A percentile compares a stretch with the other conserved stretches of the same genome.
Evolutionary conservation across 139 green algal species (phyloP).

Genomic region (Volvox africanus): DNA sequence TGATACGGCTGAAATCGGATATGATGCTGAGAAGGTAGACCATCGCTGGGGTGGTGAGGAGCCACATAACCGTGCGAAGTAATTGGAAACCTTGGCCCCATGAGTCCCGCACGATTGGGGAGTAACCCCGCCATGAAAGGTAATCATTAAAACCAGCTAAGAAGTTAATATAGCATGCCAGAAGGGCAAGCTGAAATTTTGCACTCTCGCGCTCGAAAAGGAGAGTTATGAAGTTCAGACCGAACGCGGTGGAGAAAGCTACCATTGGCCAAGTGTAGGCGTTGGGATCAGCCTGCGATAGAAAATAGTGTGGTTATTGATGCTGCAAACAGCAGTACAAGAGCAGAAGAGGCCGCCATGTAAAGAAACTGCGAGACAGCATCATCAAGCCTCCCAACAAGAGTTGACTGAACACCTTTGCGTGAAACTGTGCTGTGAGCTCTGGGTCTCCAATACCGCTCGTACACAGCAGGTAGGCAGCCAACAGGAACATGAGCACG

Average conservation of each 20-base stretch:
- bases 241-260: constrained; percentile 57
- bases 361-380: background rate
- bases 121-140: constrained; percentile 42
- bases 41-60: constrained; percentile 63
- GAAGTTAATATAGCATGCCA: constrained; percentile 62
- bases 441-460: constrained; percentile 29
- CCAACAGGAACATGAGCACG: constrained; percentile 2
- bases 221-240: constrained; percentile 59
- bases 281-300: constrained; percentile 30
- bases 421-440: constrained; percentile 27
- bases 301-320: background rate
- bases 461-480: constrained; percentile 25
- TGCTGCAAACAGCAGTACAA: background rate
- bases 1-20: constrained; percentile 54
- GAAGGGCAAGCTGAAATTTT: constrained; percentile 61
- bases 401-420: background rate
- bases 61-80: constrained; percentile 58
- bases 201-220: constrained; percentile 61
- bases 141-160: constrained; percentile 55
- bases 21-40: constrained; percentile 67
- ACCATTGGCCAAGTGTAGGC: constrained; percentile 56
- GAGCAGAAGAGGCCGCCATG: background rate
- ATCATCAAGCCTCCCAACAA: background rate
- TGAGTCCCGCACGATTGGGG: constrained; percentile 47
- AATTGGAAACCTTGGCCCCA: constrained; percentile 52